Evolutionary conservation across 495 filamentous ascomycete genomes (phyloP).

Genomic region (Entonaema liquescens): DNA sequence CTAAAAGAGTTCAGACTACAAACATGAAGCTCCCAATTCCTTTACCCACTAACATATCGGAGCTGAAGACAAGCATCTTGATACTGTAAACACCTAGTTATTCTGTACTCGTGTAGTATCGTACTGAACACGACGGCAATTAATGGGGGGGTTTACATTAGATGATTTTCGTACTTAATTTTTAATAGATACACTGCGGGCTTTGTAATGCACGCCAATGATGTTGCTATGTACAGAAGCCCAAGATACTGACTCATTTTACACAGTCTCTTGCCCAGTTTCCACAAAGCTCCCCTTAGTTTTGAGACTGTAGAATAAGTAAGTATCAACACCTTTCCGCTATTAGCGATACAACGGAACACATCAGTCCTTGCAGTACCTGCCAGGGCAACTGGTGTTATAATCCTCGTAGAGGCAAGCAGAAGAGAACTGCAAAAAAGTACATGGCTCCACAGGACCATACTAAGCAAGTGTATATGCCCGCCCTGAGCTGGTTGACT

Average conservation of each 20-base stretch:
- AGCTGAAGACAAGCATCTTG: background rate
- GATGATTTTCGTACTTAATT: constrained; percentile 15
- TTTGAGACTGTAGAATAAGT: constrained; percentile 19
- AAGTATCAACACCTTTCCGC: constrained; percentile 24
- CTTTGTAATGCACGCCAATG: constrained; percentile 22
- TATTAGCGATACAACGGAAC: constrained; percentile 22
- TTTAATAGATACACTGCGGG: constrained; percentile 18
- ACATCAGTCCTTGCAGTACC: constrained; percentile 10
- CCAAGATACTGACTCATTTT: constrained; percentile 25
- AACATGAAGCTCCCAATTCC: background rate
- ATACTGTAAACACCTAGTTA: background rate
- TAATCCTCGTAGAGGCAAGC: constrained; percentile 10
- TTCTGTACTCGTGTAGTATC: background rate
- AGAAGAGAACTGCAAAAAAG: constrained; percentile 29
- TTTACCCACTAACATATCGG: background rate
- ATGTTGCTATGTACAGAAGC: constrained; percentile 35
- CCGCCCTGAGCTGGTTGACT: constrained; percentile 5
- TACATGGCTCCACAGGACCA: constrained; percentile 24
- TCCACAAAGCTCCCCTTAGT: constrained; percentile 16
- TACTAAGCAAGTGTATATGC: constrained; percentile 12
- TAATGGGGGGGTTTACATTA: constrained; percentile 8
- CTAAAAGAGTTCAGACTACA: background rate
- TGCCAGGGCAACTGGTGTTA: constrained; percentile 4
- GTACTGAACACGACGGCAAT: background rate
- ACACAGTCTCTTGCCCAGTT: constrained; percentile 32